phyloP scores from a whole-genome alignment of 306 rosid species.

The Sphenostylis stenocarpa region DNA sequence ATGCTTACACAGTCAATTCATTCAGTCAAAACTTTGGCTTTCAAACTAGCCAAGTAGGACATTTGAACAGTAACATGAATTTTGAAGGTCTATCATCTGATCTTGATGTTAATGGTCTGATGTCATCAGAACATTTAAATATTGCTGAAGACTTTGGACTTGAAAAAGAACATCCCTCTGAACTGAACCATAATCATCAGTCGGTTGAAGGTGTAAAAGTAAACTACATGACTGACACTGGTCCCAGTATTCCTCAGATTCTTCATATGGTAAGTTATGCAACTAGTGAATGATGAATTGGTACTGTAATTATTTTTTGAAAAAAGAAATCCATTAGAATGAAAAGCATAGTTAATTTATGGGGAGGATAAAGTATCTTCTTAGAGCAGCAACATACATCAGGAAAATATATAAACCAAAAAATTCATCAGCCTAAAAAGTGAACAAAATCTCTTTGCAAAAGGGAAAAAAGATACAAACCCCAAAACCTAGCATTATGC shows the following conservation, averaged over 20 bases:
- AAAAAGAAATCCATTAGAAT: not conserved
- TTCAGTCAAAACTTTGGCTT: slow-evolving; percentile 54
- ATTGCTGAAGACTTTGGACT: slow-evolving; percentile 49
- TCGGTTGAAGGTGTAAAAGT: slow-evolving; percentile 47
- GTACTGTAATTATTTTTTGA: not conserved
- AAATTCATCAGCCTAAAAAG: not conserved
- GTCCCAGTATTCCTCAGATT: slow-evolving; percentile 91
- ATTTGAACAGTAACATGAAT: slow-evolving; percentile 50
- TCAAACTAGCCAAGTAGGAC: slow-evolving; percentile 53
- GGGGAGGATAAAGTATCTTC: slow-evolving; percentile 20
- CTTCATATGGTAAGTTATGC: slow-evolving; percentile 76
- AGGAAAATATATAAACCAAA: slow-evolving; percentile 9
- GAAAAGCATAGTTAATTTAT: not conserved
- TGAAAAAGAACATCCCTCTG: slow-evolving; percentile 51
- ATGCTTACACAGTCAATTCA: slow-evolving; percentile 37
- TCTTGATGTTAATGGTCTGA: slow-evolving; percentile 54
- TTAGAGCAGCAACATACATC: slow-evolving; percentile 17
- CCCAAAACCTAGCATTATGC: not conserved
- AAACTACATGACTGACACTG: slow-evolving; percentile 52
- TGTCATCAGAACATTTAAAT: slow-evolving; percentile 54
- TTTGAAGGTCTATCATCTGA: slow-evolving; percentile 54
- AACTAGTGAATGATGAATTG: slow-evolving; percentile 20
- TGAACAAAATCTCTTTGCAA: slow-evolving; percentile 1
- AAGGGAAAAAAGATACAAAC: not conserved
- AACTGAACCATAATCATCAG: slow-evolving; percentile 50